These are phyloP conservation scores for Phytophthora pistaciae DNA, from an alignment of 352 stramenopile genomes.

Conservation along the genomic window DNA sequence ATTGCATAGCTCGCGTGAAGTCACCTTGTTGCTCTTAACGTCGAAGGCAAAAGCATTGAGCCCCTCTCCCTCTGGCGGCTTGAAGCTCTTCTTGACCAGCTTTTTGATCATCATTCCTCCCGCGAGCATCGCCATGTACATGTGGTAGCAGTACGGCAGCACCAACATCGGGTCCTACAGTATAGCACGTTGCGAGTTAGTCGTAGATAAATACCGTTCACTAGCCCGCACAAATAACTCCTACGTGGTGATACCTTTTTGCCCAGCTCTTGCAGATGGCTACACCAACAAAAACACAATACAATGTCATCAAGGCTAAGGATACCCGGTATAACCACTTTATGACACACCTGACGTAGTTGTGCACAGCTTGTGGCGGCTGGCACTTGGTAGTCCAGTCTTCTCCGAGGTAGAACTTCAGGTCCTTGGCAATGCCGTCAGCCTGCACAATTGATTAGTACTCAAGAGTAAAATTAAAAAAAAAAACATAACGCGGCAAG, in stretches of 20 bases:
- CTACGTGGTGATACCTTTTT: constrained; percentile 45
- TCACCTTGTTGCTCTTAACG: constrained; percentile 60
- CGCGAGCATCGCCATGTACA: constrained; percentile 78
- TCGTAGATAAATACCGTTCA: background rate
- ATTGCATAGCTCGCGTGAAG: background rate
- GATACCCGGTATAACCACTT: background rate
- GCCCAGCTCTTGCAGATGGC: constrained; percentile 61
- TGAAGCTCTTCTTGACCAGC: constrained; percentile 71
- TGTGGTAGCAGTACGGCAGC: constrained; percentile 75
- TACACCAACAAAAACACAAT: constrained; percentile 17
- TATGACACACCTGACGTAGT: constrained; percentile 61
- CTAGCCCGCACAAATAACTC: background rate
- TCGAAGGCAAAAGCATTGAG: constrained; percentile 64
- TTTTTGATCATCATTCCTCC: constrained; percentile 74
- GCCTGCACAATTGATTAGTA: constrained; percentile 39
- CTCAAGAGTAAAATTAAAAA: too few species aligned
- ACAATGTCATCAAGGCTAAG: background rate
- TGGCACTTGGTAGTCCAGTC: constrained; percentile 69
- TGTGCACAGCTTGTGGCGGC: constrained; percentile 52
- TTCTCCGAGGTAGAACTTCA: constrained; percentile 66
- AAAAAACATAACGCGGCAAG: too few species aligned
- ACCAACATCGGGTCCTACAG: constrained; percentile 65
- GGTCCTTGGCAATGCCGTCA: constrained; percentile 66
- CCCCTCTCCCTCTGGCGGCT: constrained; percentile 45
- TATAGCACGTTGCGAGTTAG: constrained; percentile 4